Evolutionary conservation across 805 yeast genomes (phyloP).

Genomic region (Metschnikowia similis): DNA sequence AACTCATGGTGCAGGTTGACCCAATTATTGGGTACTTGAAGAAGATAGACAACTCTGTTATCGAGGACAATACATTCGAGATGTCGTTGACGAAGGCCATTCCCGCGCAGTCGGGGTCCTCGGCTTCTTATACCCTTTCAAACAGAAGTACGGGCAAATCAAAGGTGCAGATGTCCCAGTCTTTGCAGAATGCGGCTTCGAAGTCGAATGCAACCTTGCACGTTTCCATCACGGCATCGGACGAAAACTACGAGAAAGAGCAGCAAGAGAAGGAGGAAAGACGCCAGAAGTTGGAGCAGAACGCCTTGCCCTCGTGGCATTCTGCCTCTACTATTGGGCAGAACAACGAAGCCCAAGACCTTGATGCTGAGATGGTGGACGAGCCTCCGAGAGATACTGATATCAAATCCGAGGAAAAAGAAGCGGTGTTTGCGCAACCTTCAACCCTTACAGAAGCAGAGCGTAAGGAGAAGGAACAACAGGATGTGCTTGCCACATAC

Average conservation of each 20-base stretch:
- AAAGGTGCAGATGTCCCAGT: conserved; percentile 28
- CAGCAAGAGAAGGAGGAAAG: conserved; percentile 61
- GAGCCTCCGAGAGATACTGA: conserved; percentile 16
- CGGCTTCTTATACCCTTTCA: conserved; percentile 66
- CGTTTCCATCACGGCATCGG: conserved; percentile 85
- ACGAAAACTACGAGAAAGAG: conserved; percentile 68
- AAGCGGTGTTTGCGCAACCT: conserved; percentile 1
- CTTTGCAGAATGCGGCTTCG: conserved; percentile 47
- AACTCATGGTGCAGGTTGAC: conserved; percentile 82
- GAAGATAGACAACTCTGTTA: conserved; percentile 38
- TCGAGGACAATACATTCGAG: conserved; percentile 41
- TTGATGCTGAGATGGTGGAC: conserved; percentile 16
- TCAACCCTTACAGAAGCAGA: conserved; percentile 13
- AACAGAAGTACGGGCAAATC: conserved; percentile 35
- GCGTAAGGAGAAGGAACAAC: conserved; percentile 46
- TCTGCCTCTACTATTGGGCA: conserved; percentile 84
- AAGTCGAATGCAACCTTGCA: conserved; percentile 81
- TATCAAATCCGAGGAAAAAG: conserved; percentile 9
- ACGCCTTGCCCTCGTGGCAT: conserved; percentile 97
- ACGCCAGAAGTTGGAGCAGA: conserved; percentile 74
- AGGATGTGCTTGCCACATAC: conserved; percentile 62
- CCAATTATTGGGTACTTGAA: conserved; percentile 81
- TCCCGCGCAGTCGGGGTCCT: conserved; percentile 72
- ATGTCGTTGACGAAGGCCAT: conserved; percentile 69
- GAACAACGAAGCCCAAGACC: conserved; percentile 28